These are phyloP conservation scores for Tremellales sp. DNA, from an alignment of 1,284 basidiomycete species.

Conservation along the genomic window DNA sequence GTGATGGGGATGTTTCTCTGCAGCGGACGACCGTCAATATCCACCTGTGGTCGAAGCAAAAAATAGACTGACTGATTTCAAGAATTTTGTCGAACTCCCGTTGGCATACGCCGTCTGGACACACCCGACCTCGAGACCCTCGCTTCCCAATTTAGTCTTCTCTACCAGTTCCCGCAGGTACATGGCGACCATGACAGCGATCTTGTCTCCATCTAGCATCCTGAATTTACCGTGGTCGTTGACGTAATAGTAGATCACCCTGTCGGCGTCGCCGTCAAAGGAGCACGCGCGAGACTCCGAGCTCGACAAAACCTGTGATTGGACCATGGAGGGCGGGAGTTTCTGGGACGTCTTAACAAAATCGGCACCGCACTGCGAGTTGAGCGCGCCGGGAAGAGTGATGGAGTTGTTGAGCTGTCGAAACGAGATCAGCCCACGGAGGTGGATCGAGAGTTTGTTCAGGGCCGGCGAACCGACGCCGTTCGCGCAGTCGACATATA, in stretches of 20 bases:
- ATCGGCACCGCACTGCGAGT: conserved; percentile 89
- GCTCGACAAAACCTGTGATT: conserved; percentile 54
- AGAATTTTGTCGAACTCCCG: conserved; percentile 90
- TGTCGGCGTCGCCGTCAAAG: conserved; percentile 96
- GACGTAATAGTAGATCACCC: conserved; percentile 94
- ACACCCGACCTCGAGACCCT: conserved; percentile 72
- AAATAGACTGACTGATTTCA: conserved; percentile 62
- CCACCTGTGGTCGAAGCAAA: too few relatives aligned
- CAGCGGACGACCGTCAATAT: neutral
- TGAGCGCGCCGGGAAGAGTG: conserved; percentile 68
- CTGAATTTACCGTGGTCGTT: conserved; percentile 67
- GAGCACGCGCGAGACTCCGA: conserved; percentile 80
- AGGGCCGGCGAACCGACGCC: conserved; percentile 85
- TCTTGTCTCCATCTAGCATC: conserved; percentile 98
- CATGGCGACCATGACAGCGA: conserved; percentile 86
- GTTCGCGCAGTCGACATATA: conserved; percentile 94
- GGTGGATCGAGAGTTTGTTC: conserved; percentile 54
- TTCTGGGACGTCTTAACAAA: conserved; percentile 92
- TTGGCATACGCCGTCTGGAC: conserved; percentile 99
- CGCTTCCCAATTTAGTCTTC: conserved; percentile 61
- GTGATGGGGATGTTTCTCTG: conserved; percentile 68
- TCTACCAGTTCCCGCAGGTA: conserved; percentile 90
- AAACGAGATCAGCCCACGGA: conserved; percentile 38
- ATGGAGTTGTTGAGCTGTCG: conserved; percentile 64
- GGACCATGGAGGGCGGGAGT: conserved; percentile 57